Conservation (phyloP, 805 yeast species). For the Candida glaebosa region DNA sequence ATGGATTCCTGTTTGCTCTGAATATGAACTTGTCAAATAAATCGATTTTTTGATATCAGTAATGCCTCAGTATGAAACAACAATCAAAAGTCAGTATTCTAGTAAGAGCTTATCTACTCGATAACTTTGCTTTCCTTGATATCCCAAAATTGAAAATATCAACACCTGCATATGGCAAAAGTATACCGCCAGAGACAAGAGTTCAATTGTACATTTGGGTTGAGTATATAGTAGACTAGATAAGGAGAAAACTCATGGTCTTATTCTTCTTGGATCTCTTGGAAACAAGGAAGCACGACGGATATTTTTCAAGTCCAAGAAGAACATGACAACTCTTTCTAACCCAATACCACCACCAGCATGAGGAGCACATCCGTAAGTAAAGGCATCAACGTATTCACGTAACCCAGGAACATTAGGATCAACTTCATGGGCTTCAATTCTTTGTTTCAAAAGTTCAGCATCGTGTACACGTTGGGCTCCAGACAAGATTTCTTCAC, state of each 20-base stretch:
- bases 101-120: not conserved
- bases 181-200: not conserved
- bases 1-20: not conserved
- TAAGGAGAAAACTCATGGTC: slow-evolving; percentile 50
- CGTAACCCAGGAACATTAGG: slow-evolving; percentile 76
- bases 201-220: not conserved
- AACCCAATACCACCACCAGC: slow-evolving; percentile 99
- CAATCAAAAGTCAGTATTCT: no score
- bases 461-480: slow-evolving; percentile 99
- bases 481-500: slow-evolving; percentile 98
- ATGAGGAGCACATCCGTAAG: slow-evolving; percentile 96
- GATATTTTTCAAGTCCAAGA: slow-evolving; percentile 92
- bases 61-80: no score
- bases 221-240: not conserved
- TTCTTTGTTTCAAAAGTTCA: slow-evolving; percentile 73
- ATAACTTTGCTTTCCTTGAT: not conserved
- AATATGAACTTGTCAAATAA: not conserved
- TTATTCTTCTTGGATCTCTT: slow-evolving; percentile 92
- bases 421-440: slow-evolving; percentile 79
- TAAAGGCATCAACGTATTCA: slow-evolving; percentile 91
- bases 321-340: slow-evolving; percentile 98
- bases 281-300: slow-evolving; percentile 99
- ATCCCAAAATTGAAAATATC: not conserved
- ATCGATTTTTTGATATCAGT: not conserved
- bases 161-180: not conserved